Conservation (phyloP, 1,284 basidiomycete species). For the Bothia castanella region DNA sequence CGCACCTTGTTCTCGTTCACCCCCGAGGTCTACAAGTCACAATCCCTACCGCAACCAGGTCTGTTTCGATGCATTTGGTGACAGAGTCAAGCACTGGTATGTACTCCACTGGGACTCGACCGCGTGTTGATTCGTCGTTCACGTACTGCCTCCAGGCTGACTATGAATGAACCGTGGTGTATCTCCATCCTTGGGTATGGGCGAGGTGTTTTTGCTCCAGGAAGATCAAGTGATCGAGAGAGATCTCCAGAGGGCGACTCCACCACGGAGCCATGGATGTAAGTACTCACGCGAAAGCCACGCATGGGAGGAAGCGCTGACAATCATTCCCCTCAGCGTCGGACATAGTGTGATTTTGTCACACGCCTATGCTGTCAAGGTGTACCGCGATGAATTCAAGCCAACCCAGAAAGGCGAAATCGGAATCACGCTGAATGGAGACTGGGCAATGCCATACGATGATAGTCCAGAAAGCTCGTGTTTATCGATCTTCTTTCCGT, state of each 20-base stretch:
- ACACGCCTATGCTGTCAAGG: slow-evolving; percentile 62
- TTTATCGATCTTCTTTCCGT: neutral
- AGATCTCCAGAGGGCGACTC: slow-evolving; percentile 57
- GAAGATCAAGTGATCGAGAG: slow-evolving; percentile 57
- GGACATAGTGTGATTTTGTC: slow-evolving; percentile 67
- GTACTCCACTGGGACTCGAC: slow-evolving; percentile 11
- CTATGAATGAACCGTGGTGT: slow-evolving; percentile 74
- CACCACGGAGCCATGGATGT: slow-evolving; percentile 72
- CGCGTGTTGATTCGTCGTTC: slow-evolving; percentile 10
- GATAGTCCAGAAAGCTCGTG: slow-evolving; percentile 57
- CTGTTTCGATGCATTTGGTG: slow-evolving; percentile 71
- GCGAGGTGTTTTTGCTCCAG: slow-evolving; percentile 63
- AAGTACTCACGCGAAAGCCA: slow-evolving; percentile 26
- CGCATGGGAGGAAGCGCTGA: slow-evolving; percentile 7
- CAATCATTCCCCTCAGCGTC: slow-evolving; percentile 41
- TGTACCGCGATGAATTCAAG: slow-evolving; percentile 63
- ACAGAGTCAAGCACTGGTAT: slow-evolving; percentile 72
- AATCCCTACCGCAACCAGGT: slow-evolving; percentile 35
- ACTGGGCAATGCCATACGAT: slow-evolving; percentile 69
- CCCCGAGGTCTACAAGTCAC: slow-evolving; percentile 2
- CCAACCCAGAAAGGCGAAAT: slow-evolving; percentile 55
- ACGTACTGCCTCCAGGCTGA: slow-evolving; percentile 43
- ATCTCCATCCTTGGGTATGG: slow-evolving; percentile 67
- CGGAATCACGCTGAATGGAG: slow-evolving; percentile 72
- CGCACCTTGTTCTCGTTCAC: slow-evolving; percentile 9